Percentiles rank a stretch among this genome's conserved stretches.
phyloP scores from a whole-genome alignment of 1,284 basidiomycete genomes.

The Cutaneotrichosporon curvatum region DNA sequence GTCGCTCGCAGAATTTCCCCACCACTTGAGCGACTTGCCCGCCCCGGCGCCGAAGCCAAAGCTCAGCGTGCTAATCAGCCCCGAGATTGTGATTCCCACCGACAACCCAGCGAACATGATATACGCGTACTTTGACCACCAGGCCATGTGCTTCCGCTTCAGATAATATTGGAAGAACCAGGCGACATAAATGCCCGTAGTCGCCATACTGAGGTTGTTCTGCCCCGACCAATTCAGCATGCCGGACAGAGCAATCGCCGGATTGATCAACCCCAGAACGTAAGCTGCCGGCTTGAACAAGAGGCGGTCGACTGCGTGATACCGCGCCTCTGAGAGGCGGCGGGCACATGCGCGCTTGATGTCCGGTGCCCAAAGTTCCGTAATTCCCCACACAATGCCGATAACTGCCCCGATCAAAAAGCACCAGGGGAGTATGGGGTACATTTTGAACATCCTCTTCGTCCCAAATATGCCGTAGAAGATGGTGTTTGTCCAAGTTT shows the following conservation, averaged over 20 bases:
- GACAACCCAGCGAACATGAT: conserved; percentile 11
- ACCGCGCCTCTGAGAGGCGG: not conserved
- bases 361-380: not conserved
- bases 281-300: too few species aligned
- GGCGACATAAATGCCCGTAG: conserved; percentile 5
- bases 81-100: conserved; percentile 16
- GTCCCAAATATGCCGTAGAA: conserved; percentile 13
- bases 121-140: conserved; percentile 22
- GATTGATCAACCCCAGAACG: conserved; percentile 7
- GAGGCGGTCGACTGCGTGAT: not conserved
- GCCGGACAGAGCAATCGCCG: conserved; percentile 8
- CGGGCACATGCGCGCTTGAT: not conserved
- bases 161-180: conserved; percentile 15
- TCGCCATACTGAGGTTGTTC: conserved; percentile 11
- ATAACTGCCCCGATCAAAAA: conserved; percentile 13
- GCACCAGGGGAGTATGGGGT: conserved; percentile 15
- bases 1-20: conserved; percentile 3
- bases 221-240: conserved; percentile 8
- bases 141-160: conserved; percentile 17
- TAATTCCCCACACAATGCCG: conserved; percentile 5
- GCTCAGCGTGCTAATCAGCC: conserved; percentile 8
- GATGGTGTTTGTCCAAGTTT: conserved; percentile 3
- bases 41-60: conserved; percentile 3
- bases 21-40: conserved; percentile 1
- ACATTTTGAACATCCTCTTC: conserved; percentile 10